Percentiles rank a stretch among this genome's conserved stretches.
These are phyloP conservation scores for Monsonia emarginata DNA, from an alignment of 441 rosid genomes.

Conservation along the genomic window DNA sequence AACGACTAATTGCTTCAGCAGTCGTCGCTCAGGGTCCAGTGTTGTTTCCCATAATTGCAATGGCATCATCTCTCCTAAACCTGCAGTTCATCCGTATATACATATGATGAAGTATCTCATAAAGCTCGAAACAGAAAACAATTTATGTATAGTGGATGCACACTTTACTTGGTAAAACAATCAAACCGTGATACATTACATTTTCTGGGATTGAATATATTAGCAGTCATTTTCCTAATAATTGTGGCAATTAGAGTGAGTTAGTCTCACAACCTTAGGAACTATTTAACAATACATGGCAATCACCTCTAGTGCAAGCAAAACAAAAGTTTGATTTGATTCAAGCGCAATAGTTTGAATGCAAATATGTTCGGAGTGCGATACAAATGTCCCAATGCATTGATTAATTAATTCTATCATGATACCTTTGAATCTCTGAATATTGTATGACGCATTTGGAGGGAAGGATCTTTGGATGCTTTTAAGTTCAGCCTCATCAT, in stretches of 20 bases:
- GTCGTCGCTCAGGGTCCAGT: slow-evolving; percentile 61
- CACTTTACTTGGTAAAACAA: too few relatives aligned
- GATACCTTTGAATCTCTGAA: slow-evolving; percentile 86
- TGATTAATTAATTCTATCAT: not conserved
- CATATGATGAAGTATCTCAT: not conserved
- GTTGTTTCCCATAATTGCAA: slow-evolving; percentile 83
- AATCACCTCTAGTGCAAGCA: too few relatives aligned
- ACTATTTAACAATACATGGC: too few relatives aligned
- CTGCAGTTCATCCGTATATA: slow-evolving; percentile 34
- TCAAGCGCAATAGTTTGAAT: not conserved
- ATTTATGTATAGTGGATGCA: not conserved
- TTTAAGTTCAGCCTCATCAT: slow-evolving; percentile 53
- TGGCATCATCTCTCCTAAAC: slow-evolving; percentile 97
- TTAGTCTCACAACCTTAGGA: too few relatives aligned
- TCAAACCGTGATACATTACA: too few relatives aligned
- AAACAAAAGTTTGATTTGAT: not conserved
- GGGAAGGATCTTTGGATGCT: slow-evolving; percentile 48
- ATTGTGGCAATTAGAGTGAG: too few relatives aligned
- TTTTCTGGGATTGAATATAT: too few relatives aligned
- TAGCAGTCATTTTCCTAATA: too few relatives aligned
- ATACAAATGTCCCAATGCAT: not conserved
- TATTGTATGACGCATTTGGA: slow-evolving; percentile 61
- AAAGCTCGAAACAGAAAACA: not conserved
- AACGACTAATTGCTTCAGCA: slow-evolving; percentile 58
- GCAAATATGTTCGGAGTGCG: not conserved